These are phyloP conservation scores for Trichoderma gracile DNA, from an alignment of 2,329 filamentous ascomycete species.

Conservation along the genomic window DNA sequence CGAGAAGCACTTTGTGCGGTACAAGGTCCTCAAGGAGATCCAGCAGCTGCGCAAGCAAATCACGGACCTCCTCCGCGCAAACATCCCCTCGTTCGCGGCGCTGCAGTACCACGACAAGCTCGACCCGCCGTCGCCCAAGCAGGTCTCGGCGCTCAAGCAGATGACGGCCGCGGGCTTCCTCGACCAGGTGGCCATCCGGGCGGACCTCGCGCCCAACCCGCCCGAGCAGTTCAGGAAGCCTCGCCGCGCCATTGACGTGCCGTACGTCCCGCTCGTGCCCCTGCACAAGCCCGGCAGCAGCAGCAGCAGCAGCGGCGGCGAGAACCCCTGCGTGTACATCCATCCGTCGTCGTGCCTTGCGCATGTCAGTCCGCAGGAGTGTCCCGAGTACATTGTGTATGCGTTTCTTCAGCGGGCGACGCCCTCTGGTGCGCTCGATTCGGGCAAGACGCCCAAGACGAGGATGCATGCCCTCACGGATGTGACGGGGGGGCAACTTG, in stretches of 20 bases:
- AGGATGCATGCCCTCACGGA: constrained; percentile 87
- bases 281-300: constrained; percentile 48
- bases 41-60: constrained; percentile 81
- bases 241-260: constrained; percentile 84
- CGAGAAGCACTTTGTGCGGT: constrained; percentile 77
- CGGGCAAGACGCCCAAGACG: constrained; percentile 66
- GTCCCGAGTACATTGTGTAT: constrained; percentile 87
- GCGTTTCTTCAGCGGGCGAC: constrained; percentile 74
- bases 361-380: constrained; percentile 66
- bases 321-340: constrained; percentile 75
- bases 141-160: constrained; percentile 80
- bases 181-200: constrained; percentile 90
- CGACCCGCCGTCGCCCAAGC: constrained; percentile 61
- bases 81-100: constrained; percentile 66
- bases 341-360: constrained; percentile 84
- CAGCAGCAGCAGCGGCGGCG: constrained; percentile 43
- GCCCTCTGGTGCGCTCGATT: constrained; percentile 47
- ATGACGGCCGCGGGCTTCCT: constrained; percentile 91
- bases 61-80: constrained; percentile 73
- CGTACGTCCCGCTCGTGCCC: constrained; percentile 83
- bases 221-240: constrained; percentile 69
- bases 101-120: constrained; percentile 58
- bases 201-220: constrained; percentile 76
- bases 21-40: constrained; percentile 84
- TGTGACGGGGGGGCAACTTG: constrained; percentile 72